Evolutionary conservation across 164 flowering plant species (phyloP).

Genomic region (Vitis rupestris): DNA sequence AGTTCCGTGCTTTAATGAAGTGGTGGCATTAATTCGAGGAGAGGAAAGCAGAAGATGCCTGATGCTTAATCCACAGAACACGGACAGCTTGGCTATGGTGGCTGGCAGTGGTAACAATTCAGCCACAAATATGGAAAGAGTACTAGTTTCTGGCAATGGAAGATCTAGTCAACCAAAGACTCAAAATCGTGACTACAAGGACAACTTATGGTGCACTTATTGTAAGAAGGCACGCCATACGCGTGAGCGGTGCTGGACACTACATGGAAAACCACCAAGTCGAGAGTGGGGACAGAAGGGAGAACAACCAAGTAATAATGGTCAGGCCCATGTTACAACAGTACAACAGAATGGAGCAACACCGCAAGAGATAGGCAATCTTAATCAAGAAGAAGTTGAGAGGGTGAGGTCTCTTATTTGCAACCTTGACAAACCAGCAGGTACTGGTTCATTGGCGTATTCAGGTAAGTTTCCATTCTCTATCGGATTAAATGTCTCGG

Average conservation of each 20-base stretch:
- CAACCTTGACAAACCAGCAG: neutral
- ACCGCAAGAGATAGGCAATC: no score
- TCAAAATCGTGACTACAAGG: neutral
- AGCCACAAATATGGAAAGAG: neutral
- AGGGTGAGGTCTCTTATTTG: slow-evolving; percentile 5
- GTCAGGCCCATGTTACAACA: neutral
- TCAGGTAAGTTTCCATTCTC: no score
- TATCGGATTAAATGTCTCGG: no score
- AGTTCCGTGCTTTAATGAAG: neutral
- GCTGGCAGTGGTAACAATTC: neutral
- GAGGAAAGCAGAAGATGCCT: no score
- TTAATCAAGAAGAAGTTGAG: neutral
- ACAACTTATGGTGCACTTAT: slow-evolving; percentile 4
- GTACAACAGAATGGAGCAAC: neutral
- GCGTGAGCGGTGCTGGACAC: neutral
- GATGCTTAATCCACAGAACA: neutral
- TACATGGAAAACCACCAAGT: slow-evolving; percentile 1
- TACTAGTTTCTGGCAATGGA: no score
- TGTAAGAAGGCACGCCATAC: slow-evolving; percentile 1
- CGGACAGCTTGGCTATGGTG: neutral
- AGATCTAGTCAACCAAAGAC: no score
- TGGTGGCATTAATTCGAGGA: neutral
- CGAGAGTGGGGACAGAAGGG: neutral
- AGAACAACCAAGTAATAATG: neutral
- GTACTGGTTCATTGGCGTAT: no score